Conservation (phyloP, 2,329 filamentous ascomycete genomes). For the Botrytis medusae region DNA sequence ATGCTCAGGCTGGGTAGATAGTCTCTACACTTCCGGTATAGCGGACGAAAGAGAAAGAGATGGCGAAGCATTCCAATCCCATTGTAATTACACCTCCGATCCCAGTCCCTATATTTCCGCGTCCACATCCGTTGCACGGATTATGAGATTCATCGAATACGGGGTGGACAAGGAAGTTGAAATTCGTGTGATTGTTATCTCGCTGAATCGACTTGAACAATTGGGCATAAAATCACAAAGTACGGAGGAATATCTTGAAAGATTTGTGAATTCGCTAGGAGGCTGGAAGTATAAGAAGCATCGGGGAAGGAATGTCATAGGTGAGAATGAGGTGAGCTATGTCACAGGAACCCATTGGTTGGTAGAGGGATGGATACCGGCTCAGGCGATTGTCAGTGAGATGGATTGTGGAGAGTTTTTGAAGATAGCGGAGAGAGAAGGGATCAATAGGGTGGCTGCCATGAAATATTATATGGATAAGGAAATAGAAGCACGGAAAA, state of each 20-base stretch:
- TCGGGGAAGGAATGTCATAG: not conserved
- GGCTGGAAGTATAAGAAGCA: not conserved
- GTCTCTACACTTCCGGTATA: not conserved
- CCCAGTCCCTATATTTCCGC: slow-evolving; percentile 3
- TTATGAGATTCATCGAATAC: not conserved
- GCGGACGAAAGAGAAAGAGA: not conserved
- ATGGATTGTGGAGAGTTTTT: not conserved
- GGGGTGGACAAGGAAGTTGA: not conserved
- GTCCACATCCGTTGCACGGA: not conserved
- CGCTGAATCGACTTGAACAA: not conserved
- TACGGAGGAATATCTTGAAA: not conserved
- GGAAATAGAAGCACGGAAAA: not conserved
- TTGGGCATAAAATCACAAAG: not conserved
- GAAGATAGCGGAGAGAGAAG: not conserved
- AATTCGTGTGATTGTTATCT: not conserved
- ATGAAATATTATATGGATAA: no score
- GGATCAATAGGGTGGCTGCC: not conserved
- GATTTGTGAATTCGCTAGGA: not conserved
- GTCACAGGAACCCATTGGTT: slow-evolving; percentile 14
- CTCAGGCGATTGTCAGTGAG: not conserved
- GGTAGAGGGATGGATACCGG: not conserved
- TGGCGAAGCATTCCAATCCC: not conserved
- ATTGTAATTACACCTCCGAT: not conserved
- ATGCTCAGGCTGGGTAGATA: not conserved
- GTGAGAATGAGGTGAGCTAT: not conserved